Evolutionary conservation across 768 basidiomycete species (phyloP).

Genomic region (Suillus subluteus): DNA sequence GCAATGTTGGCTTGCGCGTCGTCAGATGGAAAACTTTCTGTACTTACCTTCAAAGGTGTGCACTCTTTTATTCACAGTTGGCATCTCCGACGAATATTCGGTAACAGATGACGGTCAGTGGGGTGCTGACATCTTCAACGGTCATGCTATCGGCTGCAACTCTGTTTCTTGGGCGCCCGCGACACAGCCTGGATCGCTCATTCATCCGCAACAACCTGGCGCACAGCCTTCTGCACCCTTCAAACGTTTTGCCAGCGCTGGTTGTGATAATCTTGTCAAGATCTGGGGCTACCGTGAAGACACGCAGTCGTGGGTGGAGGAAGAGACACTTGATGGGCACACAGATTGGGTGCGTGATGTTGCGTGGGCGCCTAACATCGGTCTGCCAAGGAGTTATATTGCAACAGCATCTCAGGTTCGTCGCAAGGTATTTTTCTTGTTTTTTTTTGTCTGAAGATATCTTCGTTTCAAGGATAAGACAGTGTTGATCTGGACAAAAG

Average conservation of each 20-base stretch:
- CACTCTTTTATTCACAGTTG: constrained; percentile 13
- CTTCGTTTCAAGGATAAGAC: constrained; percentile 63
- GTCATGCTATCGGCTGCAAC: constrained; percentile 95
- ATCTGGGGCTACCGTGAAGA: constrained; percentile 93
- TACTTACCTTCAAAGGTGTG: constrained; percentile 94
- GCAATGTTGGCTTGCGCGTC: constrained; percentile 97
- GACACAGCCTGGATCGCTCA: constrained; percentile 81
- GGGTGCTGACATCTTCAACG: constrained; percentile 93
- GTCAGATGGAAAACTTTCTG: constrained; percentile 95
- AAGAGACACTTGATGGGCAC: constrained; percentile 90
- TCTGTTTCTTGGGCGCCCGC: constrained; percentile 98
- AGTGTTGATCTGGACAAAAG: constrained; percentile 91
- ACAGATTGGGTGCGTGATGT: constrained; percentile 98
- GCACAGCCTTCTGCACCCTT: constrained; percentile 51
- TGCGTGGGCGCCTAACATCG: constrained; percentile 98
- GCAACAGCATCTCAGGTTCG: constrained; percentile 90
- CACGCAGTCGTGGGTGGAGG: constrained; percentile 86
- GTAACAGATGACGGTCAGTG: constrained; percentile 90
- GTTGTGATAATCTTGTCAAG: constrained; percentile 93
- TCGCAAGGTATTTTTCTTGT: background rate
- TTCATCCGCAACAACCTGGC: constrained; percentile 62
- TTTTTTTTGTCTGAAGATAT: background rate
- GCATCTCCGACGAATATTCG: too few relatives aligned
- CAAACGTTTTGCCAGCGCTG: constrained; percentile 93
- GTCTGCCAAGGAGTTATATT: constrained; percentile 91